Evolutionary conservation across 805 yeast genomes (phyloP), one percentile per base, ranked within the genome.

Genomic region (Peterozyma xylosa): DNA sequence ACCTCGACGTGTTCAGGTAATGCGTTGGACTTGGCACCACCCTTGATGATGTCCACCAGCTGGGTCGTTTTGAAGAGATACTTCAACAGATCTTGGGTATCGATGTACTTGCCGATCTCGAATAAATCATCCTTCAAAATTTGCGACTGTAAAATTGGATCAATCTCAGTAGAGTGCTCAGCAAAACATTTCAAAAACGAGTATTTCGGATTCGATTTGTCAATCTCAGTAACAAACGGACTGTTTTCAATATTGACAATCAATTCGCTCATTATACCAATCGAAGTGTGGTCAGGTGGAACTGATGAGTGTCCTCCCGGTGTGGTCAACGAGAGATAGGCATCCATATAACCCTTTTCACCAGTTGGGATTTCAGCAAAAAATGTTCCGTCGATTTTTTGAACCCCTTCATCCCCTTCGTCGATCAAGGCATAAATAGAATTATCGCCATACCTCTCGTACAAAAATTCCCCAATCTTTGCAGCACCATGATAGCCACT

Each of bases 21-120:
- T 1, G 93, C 89, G 55, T 86, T 86, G 21, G 81, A 70, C 61
- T 86, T 86, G 46, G 79, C 73, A 37, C 95, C 95, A 29, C 93
- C 93, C 11, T 62, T 55, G 47, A 86, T 68, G 18, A 81, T 70
- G 53, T 82, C 88, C 38, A 74, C 69, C 0, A 91, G 84, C 59
- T 79, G 86, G 4, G 86, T 72, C 0, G 91, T 83, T 45, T 71
- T 65, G 27, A 81, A 61, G 38, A 74, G 57, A 52, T 67, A 72
- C 48, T 64, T 56, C 40, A 48, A 46, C 10, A 43, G 16, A 39
- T 14, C 29, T 35, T 33, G 39, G 36, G 49, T 39, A 33, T 39
- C 11, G 15, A 54, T 38, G 27, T 36, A 39, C 29, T 49, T 41
- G 11, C 63, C 60, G 38, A 61, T 63, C 16, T 56, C 49, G 5